phyloP scores from a whole-genome alignment of 2,329 filamentous ascomycete genomes.

The Coniochaeta hoffmannii region DNA sequence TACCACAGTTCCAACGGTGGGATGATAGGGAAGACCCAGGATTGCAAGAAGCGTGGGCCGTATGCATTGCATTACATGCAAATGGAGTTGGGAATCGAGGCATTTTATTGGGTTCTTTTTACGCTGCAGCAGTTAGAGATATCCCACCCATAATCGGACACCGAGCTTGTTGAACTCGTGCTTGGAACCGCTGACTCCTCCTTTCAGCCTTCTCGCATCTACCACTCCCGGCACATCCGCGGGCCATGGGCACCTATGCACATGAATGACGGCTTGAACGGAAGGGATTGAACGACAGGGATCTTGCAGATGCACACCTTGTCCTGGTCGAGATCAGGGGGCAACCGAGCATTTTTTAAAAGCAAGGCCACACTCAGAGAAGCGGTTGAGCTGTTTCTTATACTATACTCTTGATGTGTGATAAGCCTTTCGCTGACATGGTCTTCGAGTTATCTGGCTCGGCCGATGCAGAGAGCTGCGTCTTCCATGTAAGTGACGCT shows the following conservation, averaged over 20 bases:
- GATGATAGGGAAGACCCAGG: background rate
- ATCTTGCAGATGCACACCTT: background rate
- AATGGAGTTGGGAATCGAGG: background rate
- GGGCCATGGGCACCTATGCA: background rate
- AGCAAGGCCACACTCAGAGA: background rate
- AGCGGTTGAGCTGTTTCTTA: background rate
- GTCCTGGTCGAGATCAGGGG: background rate
- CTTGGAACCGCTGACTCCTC: background rate
- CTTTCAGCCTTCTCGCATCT: background rate
- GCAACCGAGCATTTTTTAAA: background rate
- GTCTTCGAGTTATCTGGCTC: background rate
- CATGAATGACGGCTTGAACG: background rate
- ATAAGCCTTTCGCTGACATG: background rate
- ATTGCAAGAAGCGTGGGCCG: background rate
- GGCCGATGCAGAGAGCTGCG: background rate
- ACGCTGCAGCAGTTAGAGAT: background rate
- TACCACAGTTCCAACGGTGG: background rate
- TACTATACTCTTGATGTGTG: background rate
- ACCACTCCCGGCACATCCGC: background rate
- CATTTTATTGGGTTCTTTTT: background rate
- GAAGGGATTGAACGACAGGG: background rate
- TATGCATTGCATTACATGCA: background rate
- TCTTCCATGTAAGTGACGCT: background rate
- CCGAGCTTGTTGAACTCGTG: conserved; percentile 1
- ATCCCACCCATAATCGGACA: background rate